Evolutionary conservation across 305 asterid species (phyloP).

Genomic region (Fraxinus dipetala): DNA sequence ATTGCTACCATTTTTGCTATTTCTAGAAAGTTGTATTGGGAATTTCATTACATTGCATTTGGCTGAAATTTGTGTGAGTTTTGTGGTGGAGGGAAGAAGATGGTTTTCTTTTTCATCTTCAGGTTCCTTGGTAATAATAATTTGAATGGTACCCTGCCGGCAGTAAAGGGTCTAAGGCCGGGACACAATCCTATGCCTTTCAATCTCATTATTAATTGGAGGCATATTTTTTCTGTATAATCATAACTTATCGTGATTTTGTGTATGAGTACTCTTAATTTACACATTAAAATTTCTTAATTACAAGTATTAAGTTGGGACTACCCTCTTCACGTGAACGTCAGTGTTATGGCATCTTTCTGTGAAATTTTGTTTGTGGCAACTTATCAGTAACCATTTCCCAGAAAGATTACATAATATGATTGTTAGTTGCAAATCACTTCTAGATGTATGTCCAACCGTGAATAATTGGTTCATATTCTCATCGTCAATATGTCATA

Average conservation of each 20-base stretch:
- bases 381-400: neutral
- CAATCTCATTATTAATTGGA: neutral
- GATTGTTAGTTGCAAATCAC: neutral
- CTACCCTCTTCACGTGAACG: neutral
- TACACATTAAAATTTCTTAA: neutral
- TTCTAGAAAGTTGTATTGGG: neutral
- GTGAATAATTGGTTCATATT: neutral
- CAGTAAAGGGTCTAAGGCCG: neutral
- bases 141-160: conserved; percentile 32
- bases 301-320: neutral
- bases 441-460: neutral
- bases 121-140: conserved; percentile 50
- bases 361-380: neutral
- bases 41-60: neutral
- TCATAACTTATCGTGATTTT: neutral
- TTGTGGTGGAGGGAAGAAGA: no score
- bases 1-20: neutral
- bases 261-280: neutral
- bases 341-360: neutral
- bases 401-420: neutral
- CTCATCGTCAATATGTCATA: neutral
- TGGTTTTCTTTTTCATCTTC: conserved; percentile 1
- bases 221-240: neutral
- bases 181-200: neutral
- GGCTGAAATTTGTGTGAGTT: neutral